phyloP scores from a whole-genome alignment of 306 rosid genomes.

The Crotalaria pallida region DNA sequence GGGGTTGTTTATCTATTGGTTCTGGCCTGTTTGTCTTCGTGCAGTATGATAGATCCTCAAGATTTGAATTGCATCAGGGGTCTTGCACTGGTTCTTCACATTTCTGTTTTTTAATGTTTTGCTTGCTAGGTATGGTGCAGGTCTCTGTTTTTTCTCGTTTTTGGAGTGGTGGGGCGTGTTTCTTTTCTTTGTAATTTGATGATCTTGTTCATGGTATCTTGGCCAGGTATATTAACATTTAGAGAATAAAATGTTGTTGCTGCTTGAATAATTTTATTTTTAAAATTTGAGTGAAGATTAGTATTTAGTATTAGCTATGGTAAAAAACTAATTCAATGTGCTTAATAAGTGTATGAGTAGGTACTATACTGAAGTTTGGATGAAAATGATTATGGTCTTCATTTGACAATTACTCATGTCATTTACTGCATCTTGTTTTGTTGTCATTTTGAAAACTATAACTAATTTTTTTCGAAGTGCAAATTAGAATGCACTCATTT shows the following conservation, averaged over 20 bases:
- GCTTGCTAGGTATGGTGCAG: too few species aligned
- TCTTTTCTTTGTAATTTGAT: too few species aligned
- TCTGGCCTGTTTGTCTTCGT: too few species aligned
- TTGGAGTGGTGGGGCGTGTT: too few species aligned
- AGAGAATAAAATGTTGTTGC: not conserved
- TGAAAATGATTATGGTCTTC: not conserved
- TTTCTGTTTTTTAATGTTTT: too few species aligned
- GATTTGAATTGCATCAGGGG: too few species aligned
- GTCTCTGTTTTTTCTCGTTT: too few species aligned
- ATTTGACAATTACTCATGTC: not conserved
- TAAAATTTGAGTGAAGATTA: not conserved
- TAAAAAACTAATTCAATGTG: not conserved
- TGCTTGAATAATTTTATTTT: not conserved
- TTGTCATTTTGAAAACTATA: not conserved
- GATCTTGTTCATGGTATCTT: constrained; percentile 92
- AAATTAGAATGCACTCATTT: not conserved
- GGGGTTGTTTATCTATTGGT: too few species aligned
- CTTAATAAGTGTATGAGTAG: not conserved
- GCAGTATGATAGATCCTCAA: too few species aligned
- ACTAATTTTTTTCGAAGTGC: not conserved
- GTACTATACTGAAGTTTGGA: not conserved
- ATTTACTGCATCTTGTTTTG: not conserved
- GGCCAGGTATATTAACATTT: constrained; percentile 59
- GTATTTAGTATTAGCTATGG: not conserved
- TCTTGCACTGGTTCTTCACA: too few species aligned